phyloP scores from a whole-genome alignment of 148 eudicot species.

The Chenopodium berlandieri region DNA sequence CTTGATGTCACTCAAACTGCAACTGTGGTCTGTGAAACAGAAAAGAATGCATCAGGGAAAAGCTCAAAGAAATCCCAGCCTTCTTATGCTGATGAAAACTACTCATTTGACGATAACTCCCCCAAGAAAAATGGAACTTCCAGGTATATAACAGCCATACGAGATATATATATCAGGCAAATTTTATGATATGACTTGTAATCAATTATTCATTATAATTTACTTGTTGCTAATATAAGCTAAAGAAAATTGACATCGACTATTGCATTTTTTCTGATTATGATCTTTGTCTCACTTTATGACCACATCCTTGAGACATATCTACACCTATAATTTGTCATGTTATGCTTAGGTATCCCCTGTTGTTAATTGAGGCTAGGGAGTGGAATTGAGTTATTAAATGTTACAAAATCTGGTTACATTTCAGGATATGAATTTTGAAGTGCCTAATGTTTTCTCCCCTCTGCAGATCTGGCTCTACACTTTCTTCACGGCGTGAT shows the following conservation, averaged over 20 bases:
- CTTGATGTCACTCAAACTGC: constrained; percentile 80
- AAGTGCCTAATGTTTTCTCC: not conserved
- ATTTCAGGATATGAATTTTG: not conserved
- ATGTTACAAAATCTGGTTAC: not conserved
- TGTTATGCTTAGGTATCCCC: not conserved
- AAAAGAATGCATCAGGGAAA: constrained; percentile 43
- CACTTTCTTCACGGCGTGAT: constrained; percentile 63
- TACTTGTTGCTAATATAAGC: constrained; percentile 6
- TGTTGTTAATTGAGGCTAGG: not conserved
- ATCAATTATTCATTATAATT: not conserved
- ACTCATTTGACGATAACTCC: constrained; percentile 38
- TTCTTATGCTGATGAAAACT: constrained; percentile 39
- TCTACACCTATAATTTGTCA: not conserved
- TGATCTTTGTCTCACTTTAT: not conserved
- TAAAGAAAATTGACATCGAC: not conserved
- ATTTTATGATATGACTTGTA: not conserved
- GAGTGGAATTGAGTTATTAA: not conserved
- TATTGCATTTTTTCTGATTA: not conserved
- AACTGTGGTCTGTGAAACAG: constrained; percentile 49
- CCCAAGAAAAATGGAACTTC: constrained; percentile 44
- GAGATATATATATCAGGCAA: not conserved
- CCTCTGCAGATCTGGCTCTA: constrained; percentile 60
- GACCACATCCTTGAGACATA: not conserved
- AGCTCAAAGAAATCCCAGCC: constrained; percentile 41
- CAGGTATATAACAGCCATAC: constrained; percentile 36